Evolutionary conservation across 768 basidiomycete species (phyloP).

Genomic region (Strobilomyces confusus): DNA sequence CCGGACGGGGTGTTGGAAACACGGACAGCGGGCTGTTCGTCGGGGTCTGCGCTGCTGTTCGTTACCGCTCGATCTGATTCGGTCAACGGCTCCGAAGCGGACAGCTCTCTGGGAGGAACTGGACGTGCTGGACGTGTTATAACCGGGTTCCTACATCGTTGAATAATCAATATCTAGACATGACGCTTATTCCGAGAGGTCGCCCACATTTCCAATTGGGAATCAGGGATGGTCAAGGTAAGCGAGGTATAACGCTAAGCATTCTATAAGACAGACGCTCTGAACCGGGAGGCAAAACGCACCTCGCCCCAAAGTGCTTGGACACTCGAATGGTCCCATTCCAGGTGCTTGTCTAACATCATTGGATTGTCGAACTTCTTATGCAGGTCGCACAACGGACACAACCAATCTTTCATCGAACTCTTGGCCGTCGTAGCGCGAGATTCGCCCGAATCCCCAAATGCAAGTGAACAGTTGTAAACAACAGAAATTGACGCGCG

Average conservation of each 20-base stretch:
- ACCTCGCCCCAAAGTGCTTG: conserved; percentile 36
- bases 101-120: background rate
- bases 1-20: conserved; percentile 14
- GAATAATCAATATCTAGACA: background rate
- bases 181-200: background rate
- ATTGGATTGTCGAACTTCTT: conserved; percentile 37
- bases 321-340: conserved; percentile 46
- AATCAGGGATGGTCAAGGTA: conserved; percentile 15
- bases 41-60: background rate
- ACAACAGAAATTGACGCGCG: conserved; percentile 21
- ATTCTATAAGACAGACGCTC: background rate
- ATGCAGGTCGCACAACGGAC: conserved; percentile 54
- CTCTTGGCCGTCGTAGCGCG: conserved; percentile 14
- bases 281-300: conserved; percentile 3
- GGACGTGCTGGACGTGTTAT: conserved; percentile 1
- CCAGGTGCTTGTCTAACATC: conserved; percentile 47
- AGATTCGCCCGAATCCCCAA: conserved; percentile 9
- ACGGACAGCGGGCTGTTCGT: conserved; percentile 4
- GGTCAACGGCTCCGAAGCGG: conserved; percentile 5
- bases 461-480: conserved; percentile 15
- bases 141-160: conserved; percentile 1
- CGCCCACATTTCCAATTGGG: conserved; percentile 11
- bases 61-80: background rate
- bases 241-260: conserved; percentile 15
- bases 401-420: conserved; percentile 38